Base-by-base conservation (phyloP, 2,329 filamentous ascomycete genomes). In the Nemania sp. region DNA sequence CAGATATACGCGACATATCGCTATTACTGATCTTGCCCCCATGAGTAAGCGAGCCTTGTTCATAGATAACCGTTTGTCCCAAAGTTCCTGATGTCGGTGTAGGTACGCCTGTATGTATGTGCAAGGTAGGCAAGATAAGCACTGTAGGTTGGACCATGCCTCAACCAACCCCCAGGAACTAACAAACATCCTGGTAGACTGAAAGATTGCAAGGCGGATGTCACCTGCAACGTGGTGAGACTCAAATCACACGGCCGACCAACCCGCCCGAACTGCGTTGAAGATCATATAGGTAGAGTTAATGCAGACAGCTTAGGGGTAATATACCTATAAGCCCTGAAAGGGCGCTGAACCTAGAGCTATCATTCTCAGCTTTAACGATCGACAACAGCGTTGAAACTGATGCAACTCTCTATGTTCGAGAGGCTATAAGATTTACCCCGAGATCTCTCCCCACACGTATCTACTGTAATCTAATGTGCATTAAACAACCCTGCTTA, bases 161-260 rank as follows among this genome's bases (percentile, higher is more conserved):
- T 47, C 43, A 3, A 13, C 27, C n/a, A n/a, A 29, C 47, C 38
- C 54, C 54, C 47, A 45, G 54, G 54, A 49, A 43, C 51, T 18
- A 60, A 54, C 54, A n/a, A n/a, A n/a, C n/a, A n/a, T n/a, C 29
- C 43, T 32, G 51, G 26, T 22, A 56, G 32, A 56, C 43, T 35
- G 55, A 45, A 52, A 58, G 41, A 54, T 41, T 24, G 56, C 41
- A 56, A 43, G 56, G 58, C 22, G 52, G 45, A 54, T 55, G 43
- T 53, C 32, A 35, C 35, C 49, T 55, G 29, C 49, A 26, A 26
- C 24, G 51, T 26, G 10, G 45, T 61, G 61, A 60, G 43, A 67
- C 51, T 67, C 51, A 64, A 27, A 64, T 61, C 43, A 60, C 41
- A 60, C 61, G 22, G 24, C 29, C 41, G 35, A 47, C 47, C 41